phyloP scores from a whole-genome alignment of 2,329 filamentous ascomycete genomes.

The Colletotrichum siamense region DNA sequence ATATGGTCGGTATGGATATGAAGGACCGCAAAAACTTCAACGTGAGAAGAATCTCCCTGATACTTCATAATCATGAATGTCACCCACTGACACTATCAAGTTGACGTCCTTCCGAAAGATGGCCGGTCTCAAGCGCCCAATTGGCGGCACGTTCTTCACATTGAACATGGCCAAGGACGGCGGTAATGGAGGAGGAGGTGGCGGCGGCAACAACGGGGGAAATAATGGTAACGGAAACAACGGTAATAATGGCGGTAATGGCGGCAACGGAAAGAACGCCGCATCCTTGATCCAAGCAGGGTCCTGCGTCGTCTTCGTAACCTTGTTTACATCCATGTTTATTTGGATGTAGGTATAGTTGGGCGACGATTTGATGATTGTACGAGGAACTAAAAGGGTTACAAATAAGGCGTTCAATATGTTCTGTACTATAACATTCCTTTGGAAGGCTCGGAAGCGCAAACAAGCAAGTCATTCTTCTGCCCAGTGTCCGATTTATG shows the following conservation, averaged over 20 bases:
- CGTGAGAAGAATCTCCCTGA: background rate
- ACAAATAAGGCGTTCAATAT: background rate
- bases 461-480: background rate
- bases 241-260: background rate
- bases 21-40: slow-evolving; percentile 28
- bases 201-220: background rate
- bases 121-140: slow-evolving; percentile 28
- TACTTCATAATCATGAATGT: too few species aligned
- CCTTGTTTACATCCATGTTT: slow-evolving; percentile 13
- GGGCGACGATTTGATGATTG: background rate
- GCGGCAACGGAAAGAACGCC: slow-evolving; percentile 3
- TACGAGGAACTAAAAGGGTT: background rate
- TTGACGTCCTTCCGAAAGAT: background rate
- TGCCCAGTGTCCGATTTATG: accelerated
- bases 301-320: slow-evolving; percentile 4
- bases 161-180: slow-evolving; percentile 25
- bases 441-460: background rate
- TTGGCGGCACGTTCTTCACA: slow-evolving; percentile 32
- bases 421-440: background rate
- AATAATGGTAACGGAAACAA: background rate
- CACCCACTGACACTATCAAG: background rate
- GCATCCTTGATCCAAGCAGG: slow-evolving; percentile 6
- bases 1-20: slow-evolving; percentile 26
- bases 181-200: background rate
- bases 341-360: slow-evolving; percentile 2